phyloP scores from a whole-genome alignment of 495 filamentous ascomycete genomes.

The Penicillium lagena region DNA sequence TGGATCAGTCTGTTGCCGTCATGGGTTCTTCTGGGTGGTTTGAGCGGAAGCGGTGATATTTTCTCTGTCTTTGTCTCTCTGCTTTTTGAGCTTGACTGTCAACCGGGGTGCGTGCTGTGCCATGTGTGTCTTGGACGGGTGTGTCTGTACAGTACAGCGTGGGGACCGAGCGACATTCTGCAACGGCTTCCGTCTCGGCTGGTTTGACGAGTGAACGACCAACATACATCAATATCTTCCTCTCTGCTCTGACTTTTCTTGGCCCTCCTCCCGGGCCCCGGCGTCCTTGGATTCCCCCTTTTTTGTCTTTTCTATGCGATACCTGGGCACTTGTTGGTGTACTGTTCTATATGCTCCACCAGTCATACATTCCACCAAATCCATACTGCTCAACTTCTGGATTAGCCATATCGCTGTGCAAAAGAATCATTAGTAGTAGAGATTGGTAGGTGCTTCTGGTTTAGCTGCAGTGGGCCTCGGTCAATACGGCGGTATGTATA shows the following conservation, averaged over 20 bases:
- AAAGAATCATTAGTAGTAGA: no score
- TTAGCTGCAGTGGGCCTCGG: no score
- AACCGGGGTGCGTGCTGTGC: not conserved
- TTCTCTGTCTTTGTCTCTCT: not conserved
- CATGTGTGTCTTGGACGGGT: not conserved
- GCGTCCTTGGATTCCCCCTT: conserved; percentile 11
- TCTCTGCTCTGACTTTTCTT: conserved; percentile 8
- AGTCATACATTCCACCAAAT: not conserved
- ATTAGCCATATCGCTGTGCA: not conserved
- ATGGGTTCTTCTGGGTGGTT: conserved; percentile 84
- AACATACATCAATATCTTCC: conserved; percentile 1
- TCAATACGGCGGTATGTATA: no score
- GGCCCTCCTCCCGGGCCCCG: conserved; percentile 7
- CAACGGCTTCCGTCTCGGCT: not conserved
- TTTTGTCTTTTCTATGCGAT: conserved; percentile 11
- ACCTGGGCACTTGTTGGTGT: conserved; percentile 9
- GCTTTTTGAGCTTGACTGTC: conserved; percentile 6
- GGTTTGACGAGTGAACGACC: conserved; percentile 14
- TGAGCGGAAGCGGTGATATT: conserved; percentile 69
- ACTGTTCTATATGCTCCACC: conserved; percentile 8
- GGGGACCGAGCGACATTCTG: no score
- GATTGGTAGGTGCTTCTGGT: no score
- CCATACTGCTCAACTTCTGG: not conserved
- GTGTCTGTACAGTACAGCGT: conserved; percentile 1
- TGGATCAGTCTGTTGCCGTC: conserved; percentile 93